phyloP scores from a whole-genome alignment of 306 rosid genomes.

The Pyrus pyrifolia region DNA sequence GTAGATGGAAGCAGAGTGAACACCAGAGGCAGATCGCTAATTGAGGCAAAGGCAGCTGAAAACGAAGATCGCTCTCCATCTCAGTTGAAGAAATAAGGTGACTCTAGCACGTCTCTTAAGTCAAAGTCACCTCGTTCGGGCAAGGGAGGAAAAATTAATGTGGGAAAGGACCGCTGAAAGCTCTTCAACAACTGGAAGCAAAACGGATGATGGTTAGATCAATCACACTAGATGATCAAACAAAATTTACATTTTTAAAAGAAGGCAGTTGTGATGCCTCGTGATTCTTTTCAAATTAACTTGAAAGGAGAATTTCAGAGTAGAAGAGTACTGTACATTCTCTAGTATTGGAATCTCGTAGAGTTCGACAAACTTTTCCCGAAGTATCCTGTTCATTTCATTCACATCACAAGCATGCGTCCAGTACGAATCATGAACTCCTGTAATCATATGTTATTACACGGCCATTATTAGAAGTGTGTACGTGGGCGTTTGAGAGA shows the following conservation, averaged over 20 bases:
- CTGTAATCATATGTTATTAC: constrained; percentile 35
- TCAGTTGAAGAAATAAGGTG: constrained; percentile 94
- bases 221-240: background rate
- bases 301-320: background rate
- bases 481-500: background rate
- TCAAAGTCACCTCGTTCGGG: constrained; percentile 86
- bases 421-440: constrained; percentile 99
- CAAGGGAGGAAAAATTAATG: constrained; percentile 58
- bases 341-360: constrained; percentile 79
- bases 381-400: constrained; percentile 63
- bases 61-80: constrained; percentile 6
- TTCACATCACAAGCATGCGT: constrained; percentile 94
- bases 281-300: background rate
- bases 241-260: background rate
- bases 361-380: constrained; percentile 83
- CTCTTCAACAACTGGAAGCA: constrained; percentile 58
- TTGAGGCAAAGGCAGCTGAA: constrained; percentile 2
- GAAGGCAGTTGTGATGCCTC: background rate
- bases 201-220: constrained; percentile 19
- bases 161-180: constrained; percentile 71
- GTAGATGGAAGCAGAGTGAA: background rate
- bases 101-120: constrained; percentile 59
- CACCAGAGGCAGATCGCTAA: constrained; percentile 3
- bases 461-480: background rate
- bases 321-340: constrained; percentile 40